These are phyloP conservation scores for Rehmannia glutinosa DNA, from an alignment of 257 asterid species.

Conservation along the genomic window DNA sequence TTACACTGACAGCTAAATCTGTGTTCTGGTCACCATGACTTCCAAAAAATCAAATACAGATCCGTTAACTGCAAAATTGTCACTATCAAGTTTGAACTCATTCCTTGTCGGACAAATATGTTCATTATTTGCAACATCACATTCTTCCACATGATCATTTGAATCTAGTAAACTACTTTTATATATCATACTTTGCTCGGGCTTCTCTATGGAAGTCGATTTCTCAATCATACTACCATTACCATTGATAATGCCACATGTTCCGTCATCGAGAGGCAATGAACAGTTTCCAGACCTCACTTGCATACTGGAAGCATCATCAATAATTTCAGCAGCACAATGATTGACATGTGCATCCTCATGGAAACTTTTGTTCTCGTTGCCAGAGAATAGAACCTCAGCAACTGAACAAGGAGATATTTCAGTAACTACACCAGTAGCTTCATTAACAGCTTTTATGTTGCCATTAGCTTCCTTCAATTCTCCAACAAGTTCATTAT, in stretches of 20 bases:
- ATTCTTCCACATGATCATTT: conserved; percentile 20
- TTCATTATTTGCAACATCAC: conserved; percentile 20
- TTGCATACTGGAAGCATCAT: no score
- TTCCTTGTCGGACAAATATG: conserved; percentile 19
- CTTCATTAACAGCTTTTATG: conserved; percentile 21
- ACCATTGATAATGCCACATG: conserved; percentile 3
- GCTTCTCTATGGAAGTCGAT: conserved; percentile 24
- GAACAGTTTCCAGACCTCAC: no score
- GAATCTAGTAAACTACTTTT: conserved; percentile 27
- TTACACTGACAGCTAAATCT: conserved; percentile 14
- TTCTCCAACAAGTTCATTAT: conserved; percentile 28
- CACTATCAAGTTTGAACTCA: conserved; percentile 22
- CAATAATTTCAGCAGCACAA: conserved; percentile 19
- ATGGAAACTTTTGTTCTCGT: conserved; percentile 2
- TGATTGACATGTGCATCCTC: conserved; percentile 13
- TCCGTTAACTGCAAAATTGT: conserved; percentile 21
- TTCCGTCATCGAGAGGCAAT: conserved; percentile 16
- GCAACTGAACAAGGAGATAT: conserved; percentile 18
- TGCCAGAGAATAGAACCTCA: conserved; percentile 16
- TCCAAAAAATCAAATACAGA: conserved; percentile 25
- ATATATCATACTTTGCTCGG: conserved; percentile 16
- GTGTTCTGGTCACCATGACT: conserved; percentile 23
- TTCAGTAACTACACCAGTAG: conserved; percentile 23
- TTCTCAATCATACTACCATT: not conserved
- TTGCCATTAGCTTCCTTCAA: conserved; percentile 12